Evolutionary conservation across 2,329 filamentous ascomycete species (phyloP).

Genomic region (Trichocomaceae sp.): DNA sequence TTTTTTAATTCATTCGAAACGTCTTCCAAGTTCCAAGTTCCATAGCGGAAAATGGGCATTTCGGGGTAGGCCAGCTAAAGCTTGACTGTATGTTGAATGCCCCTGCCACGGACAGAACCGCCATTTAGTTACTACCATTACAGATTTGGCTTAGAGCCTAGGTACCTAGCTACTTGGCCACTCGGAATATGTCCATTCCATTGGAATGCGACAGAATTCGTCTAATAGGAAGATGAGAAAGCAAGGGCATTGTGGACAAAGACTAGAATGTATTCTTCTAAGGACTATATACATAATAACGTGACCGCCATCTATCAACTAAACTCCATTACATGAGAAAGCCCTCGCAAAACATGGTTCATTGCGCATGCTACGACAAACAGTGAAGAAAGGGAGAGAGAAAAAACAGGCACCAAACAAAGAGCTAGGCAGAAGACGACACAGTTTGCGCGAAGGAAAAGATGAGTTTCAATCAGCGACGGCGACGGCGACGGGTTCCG

Average conservation of each 20-base stretch:
- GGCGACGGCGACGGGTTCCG: constrained; percentile 7
- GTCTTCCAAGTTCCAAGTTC: no score
- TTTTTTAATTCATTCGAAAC: no score
- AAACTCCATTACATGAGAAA: constrained; percentile 9
- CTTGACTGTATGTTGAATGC: no score
- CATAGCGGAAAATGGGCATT: no score
- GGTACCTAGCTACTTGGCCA: no score
- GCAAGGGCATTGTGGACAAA: neutral
- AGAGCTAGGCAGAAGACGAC: neutral
- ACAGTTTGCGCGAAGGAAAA: neutral
- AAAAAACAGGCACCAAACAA: constrained; percentile 1
- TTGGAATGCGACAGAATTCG: no score
- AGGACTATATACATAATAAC: neutral
- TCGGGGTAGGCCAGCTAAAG: no score
- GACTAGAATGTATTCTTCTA: neutral
- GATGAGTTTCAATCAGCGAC: neutral
- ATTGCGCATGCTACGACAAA: neutral
- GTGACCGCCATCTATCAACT: constrained; percentile 1
- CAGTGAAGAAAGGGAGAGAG: neutral
- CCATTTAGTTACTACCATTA: no score
- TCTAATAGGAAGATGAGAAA: neutral
- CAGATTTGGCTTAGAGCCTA: no score
- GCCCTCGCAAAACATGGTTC: constrained; percentile 2
- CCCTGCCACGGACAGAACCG: no score
- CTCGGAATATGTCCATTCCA: neutral